Conservation (phyloP, 2,329 filamentous ascomycete species). For the Cytospora piceicola region DNA sequence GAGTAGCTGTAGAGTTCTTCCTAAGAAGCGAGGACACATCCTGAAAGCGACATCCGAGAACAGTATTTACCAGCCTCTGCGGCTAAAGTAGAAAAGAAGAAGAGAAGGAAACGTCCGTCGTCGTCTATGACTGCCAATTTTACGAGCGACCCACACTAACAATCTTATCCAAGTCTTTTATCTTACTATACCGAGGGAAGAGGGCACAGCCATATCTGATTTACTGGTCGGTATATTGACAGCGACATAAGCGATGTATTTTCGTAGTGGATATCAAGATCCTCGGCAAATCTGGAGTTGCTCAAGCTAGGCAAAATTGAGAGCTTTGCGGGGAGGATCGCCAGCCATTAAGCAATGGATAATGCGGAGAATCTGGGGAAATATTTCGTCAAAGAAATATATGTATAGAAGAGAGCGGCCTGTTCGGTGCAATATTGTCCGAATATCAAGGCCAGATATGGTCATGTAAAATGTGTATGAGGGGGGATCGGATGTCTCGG, state of each 20-base stretch:
- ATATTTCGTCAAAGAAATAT: too few species aligned
- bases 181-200: slow-evolving; percentile 10
- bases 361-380: neutral
- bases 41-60: neutral
- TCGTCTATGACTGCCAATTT: neutral
- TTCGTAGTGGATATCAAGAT: slow-evolving; percentile 13
- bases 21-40: slow-evolving; percentile 14
- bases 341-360: neutral
- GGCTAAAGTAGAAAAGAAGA: neutral
- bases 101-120: neutral
- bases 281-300: neutral
- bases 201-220: neutral
- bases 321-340: neutral
- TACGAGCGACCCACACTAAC: neutral
- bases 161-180: neutral
- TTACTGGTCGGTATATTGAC: slow-evolving; percentile 14
- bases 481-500: too few species aligned
- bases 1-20: slow-evolving; percentile 4
- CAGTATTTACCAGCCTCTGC: neutral
- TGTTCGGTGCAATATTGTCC: neutral
- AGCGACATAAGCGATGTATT: slow-evolving; percentile 13
- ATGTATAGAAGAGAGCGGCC: neutral
- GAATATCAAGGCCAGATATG: neutral
- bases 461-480: neutral
- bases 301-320: neutral